Conservation (phyloP, 257 asterid genomes). For the Asclepias syriaca region DNA sequence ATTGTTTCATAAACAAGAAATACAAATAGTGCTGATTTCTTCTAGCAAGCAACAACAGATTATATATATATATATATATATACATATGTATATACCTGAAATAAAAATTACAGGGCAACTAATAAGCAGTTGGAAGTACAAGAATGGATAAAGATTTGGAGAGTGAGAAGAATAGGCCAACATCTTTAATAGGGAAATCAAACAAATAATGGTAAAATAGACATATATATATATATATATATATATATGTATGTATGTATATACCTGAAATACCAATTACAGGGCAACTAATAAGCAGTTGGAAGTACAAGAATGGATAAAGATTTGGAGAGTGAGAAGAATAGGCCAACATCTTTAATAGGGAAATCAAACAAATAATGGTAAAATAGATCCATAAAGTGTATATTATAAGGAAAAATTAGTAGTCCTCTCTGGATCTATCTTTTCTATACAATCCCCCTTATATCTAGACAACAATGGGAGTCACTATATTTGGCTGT, state of each 20-base stretch:
- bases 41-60: background rate
- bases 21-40: background rate
- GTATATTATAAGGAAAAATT: background rate
- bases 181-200: constrained; percentile 1
- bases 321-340: background rate
- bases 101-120: background rate
- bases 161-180: background rate
- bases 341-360: background rate
- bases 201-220: no score
- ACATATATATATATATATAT: no score
- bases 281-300: no score
- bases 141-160: background rate
- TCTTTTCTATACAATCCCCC: constrained; percentile 18
- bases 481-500: background rate
- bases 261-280: background rate
- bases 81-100: background rate
- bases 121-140: no score
- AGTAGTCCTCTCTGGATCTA: constrained; percentile 5
- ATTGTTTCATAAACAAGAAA: background rate
- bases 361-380: background rate
- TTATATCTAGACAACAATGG: background rate
- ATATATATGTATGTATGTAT: no score
- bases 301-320: no score
- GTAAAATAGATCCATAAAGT: background rate
- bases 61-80: background rate